Percentiles rank a stretch among this genome's conserved stretches.
Conservation (phyloP, 1,284 basidiomycete species). For the Moesziomyces sp. region DNA sequence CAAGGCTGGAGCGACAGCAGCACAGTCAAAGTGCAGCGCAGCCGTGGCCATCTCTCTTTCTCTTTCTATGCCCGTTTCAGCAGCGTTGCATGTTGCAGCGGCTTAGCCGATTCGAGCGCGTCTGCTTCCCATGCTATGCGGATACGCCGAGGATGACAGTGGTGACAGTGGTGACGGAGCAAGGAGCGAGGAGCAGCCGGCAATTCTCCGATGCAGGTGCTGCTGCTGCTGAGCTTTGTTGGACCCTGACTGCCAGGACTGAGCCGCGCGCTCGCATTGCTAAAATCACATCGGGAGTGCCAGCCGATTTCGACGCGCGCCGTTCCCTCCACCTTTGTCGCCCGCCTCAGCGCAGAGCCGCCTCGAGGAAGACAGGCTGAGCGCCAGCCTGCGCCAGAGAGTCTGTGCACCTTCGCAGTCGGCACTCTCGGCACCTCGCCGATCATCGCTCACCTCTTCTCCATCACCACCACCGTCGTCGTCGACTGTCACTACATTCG, state of each 20-base stretch:
- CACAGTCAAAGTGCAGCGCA: too few relatives aligned
- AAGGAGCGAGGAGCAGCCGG: neutral
- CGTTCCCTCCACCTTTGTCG: too few relatives aligned
- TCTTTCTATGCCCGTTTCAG: too few relatives aligned
- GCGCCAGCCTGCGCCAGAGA: neutral
- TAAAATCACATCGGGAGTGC: neutral
- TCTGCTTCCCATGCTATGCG: too few relatives aligned
- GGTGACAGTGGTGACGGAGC: neutral
- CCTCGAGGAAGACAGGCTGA: neutral
- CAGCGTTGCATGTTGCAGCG: too few relatives aligned
- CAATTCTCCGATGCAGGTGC: neutral
- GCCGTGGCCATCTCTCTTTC: neutral
- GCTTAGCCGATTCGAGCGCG: too few relatives aligned
- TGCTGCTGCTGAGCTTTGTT: neutral
- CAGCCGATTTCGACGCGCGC: neutral
- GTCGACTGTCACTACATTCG: neutral
- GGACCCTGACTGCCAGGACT: neutral
- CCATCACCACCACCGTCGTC: conserved; percentile 7
- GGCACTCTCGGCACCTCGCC: conserved; percentile 1
- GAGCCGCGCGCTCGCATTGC: neutral
- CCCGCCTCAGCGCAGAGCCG: neutral
- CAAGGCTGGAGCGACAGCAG: too few relatives aligned
- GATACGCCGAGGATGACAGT: too few relatives aligned
- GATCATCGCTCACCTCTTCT: conserved; percentile 1
- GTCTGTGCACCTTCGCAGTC: neutral